These are phyloP conservation scores for Cudoniella acicularis DNA, from an alignment of 495 filamentous ascomycete species.

Conservation along the genomic window DNA sequence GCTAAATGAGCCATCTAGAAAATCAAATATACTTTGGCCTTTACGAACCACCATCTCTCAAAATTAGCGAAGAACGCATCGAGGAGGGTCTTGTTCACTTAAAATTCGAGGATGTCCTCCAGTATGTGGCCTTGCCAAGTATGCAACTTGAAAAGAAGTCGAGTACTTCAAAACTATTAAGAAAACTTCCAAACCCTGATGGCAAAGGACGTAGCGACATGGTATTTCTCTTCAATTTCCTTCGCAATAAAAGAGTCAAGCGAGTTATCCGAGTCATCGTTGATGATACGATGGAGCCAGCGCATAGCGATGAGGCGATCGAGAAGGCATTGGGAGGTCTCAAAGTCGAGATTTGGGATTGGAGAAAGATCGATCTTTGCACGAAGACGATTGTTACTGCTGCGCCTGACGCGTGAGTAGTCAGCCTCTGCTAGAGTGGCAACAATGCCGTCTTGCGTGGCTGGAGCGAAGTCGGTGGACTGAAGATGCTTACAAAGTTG, in stretches of 20 bases:
- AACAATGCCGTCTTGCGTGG: slow-evolving; percentile 29
- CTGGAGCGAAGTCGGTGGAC: slow-evolving; percentile 20
- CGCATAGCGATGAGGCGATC: slow-evolving; percentile 36
- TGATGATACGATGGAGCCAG: slow-evolving; percentile 22
- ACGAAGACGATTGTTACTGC: slow-evolving; percentile 30
- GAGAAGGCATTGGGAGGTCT: slow-evolving; percentile 28
- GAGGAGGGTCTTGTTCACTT: slow-evolving; percentile 22
- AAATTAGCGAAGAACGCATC: slow-evolving; percentile 20
- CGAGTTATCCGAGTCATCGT: slow-evolving; percentile 33
- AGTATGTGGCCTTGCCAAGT: slow-evolving; percentile 30
- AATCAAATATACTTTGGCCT: slow-evolving; percentile 28
- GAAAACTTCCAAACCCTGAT: slow-evolving; percentile 13
- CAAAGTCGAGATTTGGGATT: slow-evolving; percentile 34
- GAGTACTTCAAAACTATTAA: not conserved
- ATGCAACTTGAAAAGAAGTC: slow-evolving; percentile 17
- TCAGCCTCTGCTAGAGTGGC: slow-evolving; percentile 34
- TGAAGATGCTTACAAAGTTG: slow-evolving; percentile 21
- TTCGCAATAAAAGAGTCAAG: slow-evolving; percentile 23
- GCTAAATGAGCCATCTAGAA: slow-evolving; percentile 1
- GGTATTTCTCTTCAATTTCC: slow-evolving; percentile 24
- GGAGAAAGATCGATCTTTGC: slow-evolving; percentile 35
- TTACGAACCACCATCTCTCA: slow-evolving; percentile 8
- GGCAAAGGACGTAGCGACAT: slow-evolving; percentile 26
- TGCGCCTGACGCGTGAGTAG: slow-evolving; percentile 23
- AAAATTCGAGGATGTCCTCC: slow-evolving; percentile 30